phyloP scores from a whole-genome alignment of 2,329 filamentous ascomycete genomes.

The Hirsutella rhossiliensis region DNA sequence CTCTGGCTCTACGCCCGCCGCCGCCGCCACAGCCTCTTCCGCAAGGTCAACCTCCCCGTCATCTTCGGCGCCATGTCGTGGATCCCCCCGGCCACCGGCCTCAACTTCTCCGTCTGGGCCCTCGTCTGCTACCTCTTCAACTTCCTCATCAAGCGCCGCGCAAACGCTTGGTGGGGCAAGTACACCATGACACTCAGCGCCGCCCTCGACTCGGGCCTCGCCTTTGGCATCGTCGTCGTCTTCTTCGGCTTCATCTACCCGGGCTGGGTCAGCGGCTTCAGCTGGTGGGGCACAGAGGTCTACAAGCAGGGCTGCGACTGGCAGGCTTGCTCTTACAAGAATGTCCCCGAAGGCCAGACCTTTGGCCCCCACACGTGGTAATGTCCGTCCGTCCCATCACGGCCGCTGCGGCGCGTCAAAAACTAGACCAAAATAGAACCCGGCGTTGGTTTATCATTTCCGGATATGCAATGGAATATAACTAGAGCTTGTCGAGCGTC shows the following conservation, averaged over 20 bases:
- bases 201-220: slow-evolving; percentile 70
- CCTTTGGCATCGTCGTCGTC: slow-evolving; percentile 70
- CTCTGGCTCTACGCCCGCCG: slow-evolving; percentile 60
- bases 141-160: slow-evolving; percentile 56
- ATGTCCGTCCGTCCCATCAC: no score
- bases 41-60: slow-evolving; percentile 72
- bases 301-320: slow-evolving; percentile 80
- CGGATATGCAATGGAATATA: no score
- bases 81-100: slow-evolving; percentile 77
- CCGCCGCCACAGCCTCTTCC: slow-evolving; percentile 48
- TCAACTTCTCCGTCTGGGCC: slow-evolving; percentile 83
- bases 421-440: no score
- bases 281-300: slow-evolving; percentile 82
- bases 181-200: slow-evolving; percentile 85
- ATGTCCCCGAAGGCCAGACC: slow-evolving; percentile 46
- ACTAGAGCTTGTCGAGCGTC: neutral
- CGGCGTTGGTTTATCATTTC: no score
- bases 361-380: slow-evolving; percentile 57
- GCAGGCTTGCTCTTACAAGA: slow-evolving; percentile 63
- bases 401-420: no score
- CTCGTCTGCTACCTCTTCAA: slow-evolving; percentile 81
- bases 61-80: slow-evolving; percentile 73
- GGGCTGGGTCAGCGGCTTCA: slow-evolving; percentile 58
- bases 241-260: slow-evolving; percentile 84
- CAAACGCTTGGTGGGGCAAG: slow-evolving; percentile 73